phyloP scores from a whole-genome alignment of 495 filamentous ascomycete species.

The Trichoderma reesei region DNA sequence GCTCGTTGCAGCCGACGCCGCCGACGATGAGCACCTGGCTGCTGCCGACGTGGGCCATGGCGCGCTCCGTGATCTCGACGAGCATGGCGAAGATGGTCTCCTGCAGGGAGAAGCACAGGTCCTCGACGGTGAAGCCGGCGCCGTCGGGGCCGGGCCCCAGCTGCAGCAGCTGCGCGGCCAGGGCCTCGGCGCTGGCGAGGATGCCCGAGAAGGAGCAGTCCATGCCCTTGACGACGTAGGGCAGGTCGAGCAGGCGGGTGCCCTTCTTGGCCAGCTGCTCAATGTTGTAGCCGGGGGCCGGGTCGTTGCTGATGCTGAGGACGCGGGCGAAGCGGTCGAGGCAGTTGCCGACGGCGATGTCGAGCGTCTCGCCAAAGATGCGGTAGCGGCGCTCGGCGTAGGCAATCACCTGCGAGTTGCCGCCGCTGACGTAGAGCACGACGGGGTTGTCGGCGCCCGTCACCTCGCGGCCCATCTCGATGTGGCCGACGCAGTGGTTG shows the following conservation, averaged over 20 bases:
- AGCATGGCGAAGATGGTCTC: conserved; percentile 95
- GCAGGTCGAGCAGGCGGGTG: conserved; percentile 65
- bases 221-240: conserved; percentile 97
- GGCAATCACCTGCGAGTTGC: conserved; percentile 97
- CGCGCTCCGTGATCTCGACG: conserved; percentile 95
- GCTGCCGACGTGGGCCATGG: conserved; percentile 94
- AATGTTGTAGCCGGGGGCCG: conserved; percentile 94
- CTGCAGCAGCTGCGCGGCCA: conserved; percentile 54
- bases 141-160: conserved; percentile 33
- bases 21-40: conserved; percentile 89
- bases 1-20: conserved; percentile 96
- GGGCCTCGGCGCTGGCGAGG: conserved; percentile 64
- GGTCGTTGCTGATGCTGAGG: conserved; percentile 85
- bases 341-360: conserved; percentile 97
- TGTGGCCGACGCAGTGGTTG: conserved; percentile 97
- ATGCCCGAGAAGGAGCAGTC: conserved; percentile 93
- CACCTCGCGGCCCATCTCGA: conserved; percentile 95
- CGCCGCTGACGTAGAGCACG: conserved; percentile 90
- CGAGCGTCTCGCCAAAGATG: conserved; percentile 94
- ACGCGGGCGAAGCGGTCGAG: conserved; percentile 91
- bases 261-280: conserved; percentile 85
- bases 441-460: conserved; percentile 88
- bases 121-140: conserved; percentile 59
- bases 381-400: conserved; percentile 90
- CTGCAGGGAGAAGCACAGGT: conserved; percentile 89